Base-by-base conservation (phyloP, 176 grass and related monocot species). In the Aegilops umbellulata region DNA sequence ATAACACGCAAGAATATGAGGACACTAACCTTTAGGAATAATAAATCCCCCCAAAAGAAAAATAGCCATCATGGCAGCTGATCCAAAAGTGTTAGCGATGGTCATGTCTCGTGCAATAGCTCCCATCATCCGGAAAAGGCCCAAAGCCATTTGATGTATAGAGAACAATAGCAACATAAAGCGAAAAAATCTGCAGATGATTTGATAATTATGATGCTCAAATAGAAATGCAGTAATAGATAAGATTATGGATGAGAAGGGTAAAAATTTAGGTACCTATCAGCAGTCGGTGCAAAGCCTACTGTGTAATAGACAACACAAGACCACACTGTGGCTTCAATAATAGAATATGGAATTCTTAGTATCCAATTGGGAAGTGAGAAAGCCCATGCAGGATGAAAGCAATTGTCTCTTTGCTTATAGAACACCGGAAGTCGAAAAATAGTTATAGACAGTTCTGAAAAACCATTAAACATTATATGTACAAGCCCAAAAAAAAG, bases 401-500 rank as follows among this genome's bases (percentile, higher is more conserved):
- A 95, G 34, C 86, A 83, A 86, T 88, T 95, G 24, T 92, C 93
- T 86, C 93, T 95, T 63, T 95, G 93, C 82, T 95, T 95, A 80
- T 92, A 95, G 73, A 95, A 92, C 58, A 92, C 90, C 11, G 93
- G 93, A 76, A 95, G 88, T 25, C 88, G 82, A 67, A 83, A 74
- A 88, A 95, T 92, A 58, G 90, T 95, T 65, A 95, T 92, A 14
- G 93, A 65, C 31, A 95, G 75, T 82, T 95, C 93, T 36, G 90
- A 83, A 84, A 92, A 95, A 74, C 93, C 93, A 86, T 95, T 95
- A 73, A 95, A 95, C 90, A 95, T 84, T 85, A 95, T 92, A 74
- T 95, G 93, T 31, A 95, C 42, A 78, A 95, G 77, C 25, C 93
- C 90, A 74, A 86, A 95, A 77, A 95, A 95, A 41, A 95, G 87